Evolutionary conservation across 768 basidiomycete genomes (phyloP).

Genomic region (Pleurotus eryngii): DNA sequence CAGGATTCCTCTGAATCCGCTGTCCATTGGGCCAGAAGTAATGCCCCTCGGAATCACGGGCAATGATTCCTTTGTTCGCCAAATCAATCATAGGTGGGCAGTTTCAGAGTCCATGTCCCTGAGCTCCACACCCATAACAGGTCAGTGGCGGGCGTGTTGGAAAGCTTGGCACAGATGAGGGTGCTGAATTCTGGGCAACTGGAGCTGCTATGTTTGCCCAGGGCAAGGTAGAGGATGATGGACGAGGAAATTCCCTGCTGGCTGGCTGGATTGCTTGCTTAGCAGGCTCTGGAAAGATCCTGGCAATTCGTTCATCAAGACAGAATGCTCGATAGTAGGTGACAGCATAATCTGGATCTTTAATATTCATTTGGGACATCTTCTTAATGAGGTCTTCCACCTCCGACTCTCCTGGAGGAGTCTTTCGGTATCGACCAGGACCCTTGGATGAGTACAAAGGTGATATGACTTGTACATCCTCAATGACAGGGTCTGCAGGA

Average conservation of each 20-base stretch:
- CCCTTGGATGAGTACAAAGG: no score
- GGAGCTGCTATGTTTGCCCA: background rate
- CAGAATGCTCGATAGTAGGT: slow-evolving; percentile 5
- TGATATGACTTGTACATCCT: background rate
- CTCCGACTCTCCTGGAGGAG: background rate
- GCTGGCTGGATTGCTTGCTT: background rate
- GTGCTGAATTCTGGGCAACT: background rate
- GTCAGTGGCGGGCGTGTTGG: background rate
- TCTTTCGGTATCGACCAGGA: no score
- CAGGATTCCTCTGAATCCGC: background rate
- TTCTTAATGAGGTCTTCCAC: slow-evolving; percentile 8
- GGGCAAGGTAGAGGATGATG: background rate
- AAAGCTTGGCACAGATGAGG: background rate
- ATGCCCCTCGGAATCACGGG: background rate
- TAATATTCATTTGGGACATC: background rate
- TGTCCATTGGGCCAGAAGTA: background rate
- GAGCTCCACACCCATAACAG: slow-evolving; percentile 2
- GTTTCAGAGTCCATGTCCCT: background rate
- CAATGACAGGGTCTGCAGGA: background rate
- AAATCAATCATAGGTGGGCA: background rate
- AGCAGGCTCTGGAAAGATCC: background rate
- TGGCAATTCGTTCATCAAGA: background rate
- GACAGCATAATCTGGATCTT: slow-evolving; percentile 1
- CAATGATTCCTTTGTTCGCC: background rate
- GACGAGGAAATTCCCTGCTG: background rate